Percentiles rank a stretch among this genome's conserved stretches.
phyloP scores from a whole-genome alignment of 441 rosid species.

The Rhodomyrtus psidioides region DNA sequence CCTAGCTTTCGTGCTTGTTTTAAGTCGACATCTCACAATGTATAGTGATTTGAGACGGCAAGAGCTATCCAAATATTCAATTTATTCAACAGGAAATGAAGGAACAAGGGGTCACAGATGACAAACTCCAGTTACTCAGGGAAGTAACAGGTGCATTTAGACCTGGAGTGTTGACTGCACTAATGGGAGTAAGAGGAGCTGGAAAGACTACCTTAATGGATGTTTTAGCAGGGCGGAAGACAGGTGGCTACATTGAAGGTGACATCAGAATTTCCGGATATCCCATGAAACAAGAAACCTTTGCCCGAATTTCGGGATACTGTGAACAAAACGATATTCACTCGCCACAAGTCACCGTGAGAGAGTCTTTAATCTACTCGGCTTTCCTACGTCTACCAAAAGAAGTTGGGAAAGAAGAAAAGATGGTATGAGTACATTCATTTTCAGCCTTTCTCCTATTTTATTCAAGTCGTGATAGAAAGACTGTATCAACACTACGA shows the following conservation, averaged over 20 bases:
- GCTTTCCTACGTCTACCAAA: constrained; percentile 81
- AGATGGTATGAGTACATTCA: constrained; percentile 41
- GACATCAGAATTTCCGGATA: constrained; percentile 74
- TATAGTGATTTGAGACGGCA: background rate
- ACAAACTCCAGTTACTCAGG: constrained; percentile 58
- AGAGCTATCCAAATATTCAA: background rate
- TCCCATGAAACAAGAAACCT: constrained; percentile 86
- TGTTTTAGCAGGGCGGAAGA: constrained; percentile 92
- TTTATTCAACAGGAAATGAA: constrained; percentile 69
- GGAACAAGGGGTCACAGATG: constrained; percentile 63
- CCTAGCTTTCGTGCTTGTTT: background rate
- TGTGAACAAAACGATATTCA: constrained; percentile 93
- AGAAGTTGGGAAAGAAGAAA: constrained; percentile 59
- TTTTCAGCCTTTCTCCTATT: background rate
- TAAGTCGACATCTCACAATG: background rate
- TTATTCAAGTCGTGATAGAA: background rate
- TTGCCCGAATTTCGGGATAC: constrained; percentile 93
- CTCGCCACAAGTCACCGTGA: constrained; percentile 85
- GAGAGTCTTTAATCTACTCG: constrained; percentile 78
- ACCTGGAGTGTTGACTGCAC: constrained; percentile 86
- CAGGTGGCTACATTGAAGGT: constrained; percentile 83
- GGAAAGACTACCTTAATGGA: constrained; percentile 98
- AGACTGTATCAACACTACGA: background rate
- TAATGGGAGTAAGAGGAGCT: constrained; percentile 98
- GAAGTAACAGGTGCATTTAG: constrained; percentile 80